Base-by-base conservation (phyloP, 352 stramenopile species). In the Phytophthora pinifolia region DNA sequence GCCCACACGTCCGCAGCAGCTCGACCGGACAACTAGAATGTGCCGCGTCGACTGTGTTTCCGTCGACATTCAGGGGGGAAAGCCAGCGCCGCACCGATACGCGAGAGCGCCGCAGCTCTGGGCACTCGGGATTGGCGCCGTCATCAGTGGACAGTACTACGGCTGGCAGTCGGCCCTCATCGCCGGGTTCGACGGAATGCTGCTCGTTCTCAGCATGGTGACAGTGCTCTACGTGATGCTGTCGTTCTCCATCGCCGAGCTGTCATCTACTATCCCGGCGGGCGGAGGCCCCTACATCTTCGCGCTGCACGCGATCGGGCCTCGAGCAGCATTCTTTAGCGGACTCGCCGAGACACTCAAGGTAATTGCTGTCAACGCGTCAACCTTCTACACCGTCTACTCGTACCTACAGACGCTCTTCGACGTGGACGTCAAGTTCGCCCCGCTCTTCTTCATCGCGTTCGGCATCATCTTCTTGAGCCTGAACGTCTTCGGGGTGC, bases 231-330 rank as follows among this genome's bases (percentile, higher is more conserved):
- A 88, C 64, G 71, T 88, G 20, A 62, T 88, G 52, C 67, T 90
- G 7, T 76, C 77, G 30, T 88, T 90, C 66, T 90, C 77, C 4
- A 90, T 90, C 63, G 77, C 79, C 27, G 79, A 90, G 53, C 64
- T 90, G 22, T 88, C 77, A 39, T 64, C 75, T 6, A 87, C 67
- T 8, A 70, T 88, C 14, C 80, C 80, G 2, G 57, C 72, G 5
- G 80, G 77, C 17, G 80, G 80, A 22, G 79, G 80, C 3, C 77
- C 80, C 7, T 88, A 90, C 66, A 70, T 87, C 10, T 90, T 90
- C 58, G 72, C 80, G 8, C 63, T 87, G 13, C 77, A 87, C 34
- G 80, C 70, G 31, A 81, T 90, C 25, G 77, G 77, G 4, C 52
- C 52, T 17, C 44, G 52, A 5, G 59, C 59, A 32, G 59, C 59